These are phyloP conservation scores for Corynespora cassiicola DNA, from an alignment of 2,329 filamentous ascomycete genomes.

Conservation along the genomic window DNA sequence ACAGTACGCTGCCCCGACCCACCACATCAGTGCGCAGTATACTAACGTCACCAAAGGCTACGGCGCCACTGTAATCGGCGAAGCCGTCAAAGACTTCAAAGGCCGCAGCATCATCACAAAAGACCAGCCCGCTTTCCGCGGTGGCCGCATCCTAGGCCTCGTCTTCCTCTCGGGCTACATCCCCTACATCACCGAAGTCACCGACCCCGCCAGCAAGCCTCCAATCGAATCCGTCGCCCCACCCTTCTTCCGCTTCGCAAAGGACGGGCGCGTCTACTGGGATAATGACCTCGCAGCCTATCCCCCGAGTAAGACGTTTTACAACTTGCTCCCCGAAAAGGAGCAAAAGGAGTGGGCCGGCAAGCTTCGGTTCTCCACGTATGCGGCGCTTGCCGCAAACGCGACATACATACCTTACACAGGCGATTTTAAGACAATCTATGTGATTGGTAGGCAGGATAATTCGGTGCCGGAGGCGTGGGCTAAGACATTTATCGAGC, in stretches of 20 bases:
- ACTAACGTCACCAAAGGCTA: no score
- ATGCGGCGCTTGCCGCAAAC: conserved; percentile 25
- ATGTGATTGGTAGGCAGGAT: conserved; percentile 27
- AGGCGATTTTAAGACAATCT: conserved; percentile 28
- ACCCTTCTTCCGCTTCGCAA: conserved; percentile 24
- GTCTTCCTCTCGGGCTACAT: conserved; percentile 29
- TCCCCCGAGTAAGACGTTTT: conserved; percentile 25
- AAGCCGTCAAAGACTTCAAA: conserved; percentile 27
- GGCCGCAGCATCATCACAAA: not conserved
- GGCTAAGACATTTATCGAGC: conserved; percentile 22
- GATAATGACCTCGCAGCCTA: conserved; percentile 15
- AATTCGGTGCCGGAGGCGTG: conserved; percentile 19
- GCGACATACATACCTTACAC: conserved; percentile 31
- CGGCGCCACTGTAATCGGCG: conserved; percentile 30
- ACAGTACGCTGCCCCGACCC: no score
- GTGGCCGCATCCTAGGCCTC: conserved; percentile 25
- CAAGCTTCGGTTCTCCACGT: conserved; percentile 23
- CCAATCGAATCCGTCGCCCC: conserved; percentile 25
- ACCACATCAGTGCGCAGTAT: no score
- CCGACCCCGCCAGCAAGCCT: conserved; percentile 10
- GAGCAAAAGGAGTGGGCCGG: conserved; percentile 12
- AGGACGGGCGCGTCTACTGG: conserved; percentile 19
- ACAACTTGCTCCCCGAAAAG: conserved; percentile 24
- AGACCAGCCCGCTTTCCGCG: not conserved
- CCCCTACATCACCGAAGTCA: conserved; percentile 26